phyloP scores from a whole-genome alignment of 179 eudicot species.

The Amaranthus tricolor region DNA sequence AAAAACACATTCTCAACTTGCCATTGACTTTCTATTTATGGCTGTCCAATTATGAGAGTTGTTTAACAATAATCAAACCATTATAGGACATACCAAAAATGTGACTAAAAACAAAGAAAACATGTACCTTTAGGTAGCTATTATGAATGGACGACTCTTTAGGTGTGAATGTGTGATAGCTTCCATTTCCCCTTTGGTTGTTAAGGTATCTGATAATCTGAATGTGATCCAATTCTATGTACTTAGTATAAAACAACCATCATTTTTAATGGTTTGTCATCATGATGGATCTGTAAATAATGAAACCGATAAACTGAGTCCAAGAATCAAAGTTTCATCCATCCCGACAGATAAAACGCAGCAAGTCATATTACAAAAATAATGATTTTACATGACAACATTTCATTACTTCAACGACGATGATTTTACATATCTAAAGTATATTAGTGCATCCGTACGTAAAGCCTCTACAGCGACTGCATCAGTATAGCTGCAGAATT shows the following conservation, averaged over 20 bases:
- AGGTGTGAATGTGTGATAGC: background rate
- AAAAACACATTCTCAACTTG: background rate
- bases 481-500: conserved; percentile 2
- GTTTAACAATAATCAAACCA: background rate
- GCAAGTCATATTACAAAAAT: background rate
- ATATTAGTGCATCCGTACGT: background rate
- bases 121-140: background rate
- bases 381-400: background rate
- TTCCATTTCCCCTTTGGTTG: background rate
- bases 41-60: background rate
- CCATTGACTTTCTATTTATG: conserved; percentile 3
- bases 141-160: background rate
- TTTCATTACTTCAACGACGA: background rate
- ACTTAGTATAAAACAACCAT: background rate
- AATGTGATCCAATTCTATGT: background rate
- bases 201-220: background rate
- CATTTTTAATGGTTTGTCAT: background rate
- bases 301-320: background rate
- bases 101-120: background rate
- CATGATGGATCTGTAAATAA: background rate
- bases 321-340: background rate
- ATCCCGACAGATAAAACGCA: background rate
- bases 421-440: too few relatives aligned
- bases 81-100: conserved; percentile 6
- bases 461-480: background rate